Conservation (phyloP, 768 basidiomycete genomes). For the Strobilomyces echinocephalus region DNA sequence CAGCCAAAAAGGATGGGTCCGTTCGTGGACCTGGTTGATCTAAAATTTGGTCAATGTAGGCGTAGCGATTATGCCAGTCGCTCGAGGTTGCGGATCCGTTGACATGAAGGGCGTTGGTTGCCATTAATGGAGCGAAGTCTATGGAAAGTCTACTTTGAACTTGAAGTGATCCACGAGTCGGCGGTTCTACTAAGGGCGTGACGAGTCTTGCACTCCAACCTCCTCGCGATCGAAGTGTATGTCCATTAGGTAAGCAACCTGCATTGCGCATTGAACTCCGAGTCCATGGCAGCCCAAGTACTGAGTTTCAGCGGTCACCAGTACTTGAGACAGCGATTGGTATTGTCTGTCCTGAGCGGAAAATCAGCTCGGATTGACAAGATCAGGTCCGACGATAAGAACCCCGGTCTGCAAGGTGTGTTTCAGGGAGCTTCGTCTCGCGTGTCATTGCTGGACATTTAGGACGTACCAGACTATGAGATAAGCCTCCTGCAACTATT, state of each 20-base stretch:
- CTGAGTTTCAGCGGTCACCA: slow-evolving; percentile 76
- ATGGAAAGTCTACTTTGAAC: slow-evolving; percentile 11
- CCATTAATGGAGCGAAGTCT: slow-evolving; percentile 20
- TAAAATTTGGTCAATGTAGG: slow-evolving; percentile 81
- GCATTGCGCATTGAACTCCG: not conserved
- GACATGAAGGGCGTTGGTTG: slow-evolving; percentile 16
- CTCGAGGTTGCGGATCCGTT: slow-evolving; percentile 35
- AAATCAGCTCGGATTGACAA: slow-evolving; percentile 78
- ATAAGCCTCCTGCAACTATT: slow-evolving; percentile 81
- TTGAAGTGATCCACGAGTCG: not conserved
- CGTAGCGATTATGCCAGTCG: slow-evolving; percentile 64
- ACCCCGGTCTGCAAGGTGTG: slow-evolving; percentile 89
- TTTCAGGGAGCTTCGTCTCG: not conserved
- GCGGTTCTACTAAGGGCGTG: not conserved
- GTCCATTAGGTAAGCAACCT: slow-evolving; percentile 25
- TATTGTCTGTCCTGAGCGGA: slow-evolving; percentile 87
- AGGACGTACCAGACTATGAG: slow-evolving; percentile 68
- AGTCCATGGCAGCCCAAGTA: slow-evolving; percentile 26
- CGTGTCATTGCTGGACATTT: not conserved
- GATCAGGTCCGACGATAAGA: slow-evolving; percentile 88
- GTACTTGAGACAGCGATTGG: slow-evolving; percentile 77
- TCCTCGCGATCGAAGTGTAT: slow-evolving; percentile 1
- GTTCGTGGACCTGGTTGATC: slow-evolving; percentile 87
- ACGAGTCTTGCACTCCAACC: not conserved
- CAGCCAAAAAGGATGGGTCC: slow-evolving; percentile 76